Percentiles rank a stretch among this genome's conserved stretches.
phyloP scores from a whole-genome alignment of 2,329 filamentous ascomycete species.

The Pseudogymnoascus sp. region DNA sequence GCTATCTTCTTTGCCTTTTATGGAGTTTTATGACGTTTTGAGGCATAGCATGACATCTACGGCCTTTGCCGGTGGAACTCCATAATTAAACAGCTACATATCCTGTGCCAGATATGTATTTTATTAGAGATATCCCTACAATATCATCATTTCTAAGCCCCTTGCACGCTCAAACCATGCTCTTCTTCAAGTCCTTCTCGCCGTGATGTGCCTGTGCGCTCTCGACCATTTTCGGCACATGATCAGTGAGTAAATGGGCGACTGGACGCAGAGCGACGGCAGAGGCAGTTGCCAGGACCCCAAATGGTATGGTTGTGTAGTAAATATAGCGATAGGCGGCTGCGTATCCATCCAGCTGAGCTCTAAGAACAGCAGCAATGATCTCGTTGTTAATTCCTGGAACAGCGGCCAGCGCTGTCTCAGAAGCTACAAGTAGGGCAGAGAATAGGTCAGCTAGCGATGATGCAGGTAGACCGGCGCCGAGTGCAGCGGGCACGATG shows the following conservation, averaged over 20 bases:
- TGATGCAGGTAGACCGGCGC: constrained; percentile 9
- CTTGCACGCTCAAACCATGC: background rate
- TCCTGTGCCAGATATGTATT: no score
- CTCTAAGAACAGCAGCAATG: constrained; percentile 8
- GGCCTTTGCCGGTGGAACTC: no score
- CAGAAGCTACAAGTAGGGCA: background rate
- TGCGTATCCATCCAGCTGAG: background rate
- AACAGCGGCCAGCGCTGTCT: background rate
- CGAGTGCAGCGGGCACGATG: constrained; percentile 16
- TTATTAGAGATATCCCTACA: no score
- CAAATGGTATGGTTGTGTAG: background rate
- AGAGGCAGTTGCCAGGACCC: background rate
- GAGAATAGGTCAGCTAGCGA: background rate
- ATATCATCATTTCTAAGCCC: background rate
- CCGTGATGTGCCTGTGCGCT: background rate
- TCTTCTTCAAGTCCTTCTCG: background rate
- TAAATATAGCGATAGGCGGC: background rate
- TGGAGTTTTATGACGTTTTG: background rate
- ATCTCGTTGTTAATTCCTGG: constrained; percentile 11
- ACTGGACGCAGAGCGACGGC: background rate
- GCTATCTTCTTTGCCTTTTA: background rate
- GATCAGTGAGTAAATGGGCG: background rate
- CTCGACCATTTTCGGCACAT: background rate
- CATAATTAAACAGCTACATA: no score
- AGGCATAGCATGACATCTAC: no score